Conservation (phyloP, 495 filamentous ascomycete species). For the Lichina pygmaea region DNA sequence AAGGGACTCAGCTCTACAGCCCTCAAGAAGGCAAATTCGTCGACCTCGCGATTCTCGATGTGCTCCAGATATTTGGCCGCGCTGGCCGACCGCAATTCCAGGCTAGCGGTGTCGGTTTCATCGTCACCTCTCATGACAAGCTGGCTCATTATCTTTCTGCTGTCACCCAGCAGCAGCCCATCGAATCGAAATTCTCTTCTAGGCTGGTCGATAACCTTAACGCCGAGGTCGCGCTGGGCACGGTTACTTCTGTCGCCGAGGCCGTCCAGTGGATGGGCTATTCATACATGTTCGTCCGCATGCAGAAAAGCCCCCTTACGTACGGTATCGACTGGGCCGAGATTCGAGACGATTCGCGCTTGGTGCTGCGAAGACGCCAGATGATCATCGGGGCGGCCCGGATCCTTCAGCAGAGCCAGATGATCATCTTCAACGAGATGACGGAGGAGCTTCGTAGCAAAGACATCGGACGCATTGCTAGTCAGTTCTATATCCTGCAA, state of each 20-base stretch:
- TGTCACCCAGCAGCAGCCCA: conserved; percentile 84
- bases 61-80: conserved; percentile 95
- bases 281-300: conserved; percentile 88
- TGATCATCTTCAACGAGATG: conserved; percentile 91
- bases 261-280: conserved; percentile 94
- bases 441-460: conserved; percentile 82
- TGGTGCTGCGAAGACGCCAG: conserved; percentile 58
- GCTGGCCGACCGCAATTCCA: conserved; percentile 94
- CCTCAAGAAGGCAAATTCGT: conserved; percentile 89
- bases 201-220: conserved; percentile 92
- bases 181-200: conserved; percentile 76
- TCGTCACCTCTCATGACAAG: conserved; percentile 83
- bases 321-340: conserved; percentile 98
- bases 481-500: conserved; percentile 86
- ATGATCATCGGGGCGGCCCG: conserved; percentile 68
- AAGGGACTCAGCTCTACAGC: conserved; percentile 91
- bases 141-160: conserved; percentile 77
- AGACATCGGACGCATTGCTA: conserved; percentile 86
- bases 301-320: conserved; percentile 68
- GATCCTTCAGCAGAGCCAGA: conserved; percentile 70
- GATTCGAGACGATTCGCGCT: conserved; percentile 54
- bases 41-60: conserved; percentile 88
- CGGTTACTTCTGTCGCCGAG: conserved; percentile 82
- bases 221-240: conserved; percentile 80
- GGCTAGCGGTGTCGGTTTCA: conserved; percentile 86